Percentiles rank a stretch among this genome's conserved stretches.
phyloP scores from a whole-genome alignment of 176 grass and related monocot genomes.

The Typha latifolia region DNA sequence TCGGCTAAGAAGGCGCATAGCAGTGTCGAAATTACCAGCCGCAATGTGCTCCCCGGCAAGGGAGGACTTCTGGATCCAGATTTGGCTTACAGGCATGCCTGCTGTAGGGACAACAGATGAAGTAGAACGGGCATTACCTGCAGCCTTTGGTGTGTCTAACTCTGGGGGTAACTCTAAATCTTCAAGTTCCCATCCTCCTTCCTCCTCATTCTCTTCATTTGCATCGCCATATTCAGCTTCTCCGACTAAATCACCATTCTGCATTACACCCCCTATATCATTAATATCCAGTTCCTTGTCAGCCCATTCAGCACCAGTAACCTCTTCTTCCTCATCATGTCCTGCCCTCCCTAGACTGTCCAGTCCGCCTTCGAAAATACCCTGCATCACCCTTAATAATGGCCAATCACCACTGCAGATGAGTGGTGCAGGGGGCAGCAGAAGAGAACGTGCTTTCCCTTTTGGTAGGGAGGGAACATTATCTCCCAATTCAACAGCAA shows the following conservation, averaged over 20 bases:
- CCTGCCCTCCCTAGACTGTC: slow-evolving; percentile 58
- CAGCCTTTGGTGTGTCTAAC: slow-evolving; percentile 57
- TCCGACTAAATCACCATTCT: slow-evolving; percentile 51
- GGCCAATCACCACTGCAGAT: slow-evolving; percentile 77
- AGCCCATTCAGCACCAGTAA: slow-evolving; percentile 76
- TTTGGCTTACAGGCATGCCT: slow-evolving; percentile 88
- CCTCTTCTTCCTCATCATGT: slow-evolving; percentile 72
- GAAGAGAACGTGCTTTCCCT: slow-evolving; percentile 53
- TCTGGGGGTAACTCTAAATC: slow-evolving; percentile 85
- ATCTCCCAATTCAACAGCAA: slow-evolving; percentile 78
- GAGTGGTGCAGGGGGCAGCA: slow-evolving; percentile 66
- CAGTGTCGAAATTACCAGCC: slow-evolving; percentile 89
- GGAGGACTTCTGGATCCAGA: slow-evolving; percentile 97
- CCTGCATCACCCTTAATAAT: slow-evolving; percentile 81
- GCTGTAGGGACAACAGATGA: slow-evolving; percentile 68
- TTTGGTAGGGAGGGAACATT: slow-evolving; percentile 68
- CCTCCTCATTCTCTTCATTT: slow-evolving; percentile 61
- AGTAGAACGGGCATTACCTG: slow-evolving; percentile 27
- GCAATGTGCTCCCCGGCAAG: slow-evolving; percentile 88
- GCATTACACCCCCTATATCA: slow-evolving; percentile 54
- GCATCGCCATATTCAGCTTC: slow-evolving; percentile 48
- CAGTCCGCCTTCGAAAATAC: slow-evolving; percentile 83
- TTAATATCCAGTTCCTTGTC: slow-evolving; percentile 85
- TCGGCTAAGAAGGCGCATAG: slow-evolving; percentile 76
- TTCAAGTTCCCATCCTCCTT: slow-evolving; percentile 94